Conservation (phyloP, 345 rosid species). For the Lumnitzera racemosa region DNA sequence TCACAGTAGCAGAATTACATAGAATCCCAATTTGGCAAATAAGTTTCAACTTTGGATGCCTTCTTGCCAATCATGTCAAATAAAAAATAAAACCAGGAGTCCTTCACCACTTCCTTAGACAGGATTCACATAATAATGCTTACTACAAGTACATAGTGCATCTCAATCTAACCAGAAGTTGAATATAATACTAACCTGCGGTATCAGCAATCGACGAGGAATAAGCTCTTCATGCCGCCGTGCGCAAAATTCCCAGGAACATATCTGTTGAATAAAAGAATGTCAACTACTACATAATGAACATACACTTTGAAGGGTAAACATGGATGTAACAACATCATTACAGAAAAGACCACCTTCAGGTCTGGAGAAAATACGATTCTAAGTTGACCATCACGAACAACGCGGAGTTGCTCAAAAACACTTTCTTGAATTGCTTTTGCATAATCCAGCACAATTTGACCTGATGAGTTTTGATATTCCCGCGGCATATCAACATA, state of each 20-base stretch:
- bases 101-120: no score
- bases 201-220: conserved; percentile 81
- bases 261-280: conserved; percentile 41
- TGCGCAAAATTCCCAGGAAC: conserved; percentile 99
- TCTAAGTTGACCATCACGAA: conserved; percentile 96
- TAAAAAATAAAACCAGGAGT: no score
- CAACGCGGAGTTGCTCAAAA: conserved; percentile 97
- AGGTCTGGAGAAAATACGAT: conserved; percentile 91
- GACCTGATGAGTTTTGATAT: conserved; percentile 81
- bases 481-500: conserved; percentile 98
- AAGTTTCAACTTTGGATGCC: no score
- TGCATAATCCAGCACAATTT: conserved; percentile 93
- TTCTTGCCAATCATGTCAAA: no score
- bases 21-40: no score
- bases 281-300: not conserved
- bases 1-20: no score
- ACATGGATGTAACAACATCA: not conserved
- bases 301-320: not conserved
- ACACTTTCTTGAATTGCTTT: conserved; percentile 99
- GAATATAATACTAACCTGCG: conserved; percentile 51
- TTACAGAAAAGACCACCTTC: conserved; percentile 37
- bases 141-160: not conserved
- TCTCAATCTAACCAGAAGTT: not conserved
- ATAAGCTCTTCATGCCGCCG: conserved; percentile 97
- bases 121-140: not conserved